These are phyloP conservation scores for Candida nanaspora DNA, from an alignment of 805 yeast species.

Conservation along the genomic window DNA sequence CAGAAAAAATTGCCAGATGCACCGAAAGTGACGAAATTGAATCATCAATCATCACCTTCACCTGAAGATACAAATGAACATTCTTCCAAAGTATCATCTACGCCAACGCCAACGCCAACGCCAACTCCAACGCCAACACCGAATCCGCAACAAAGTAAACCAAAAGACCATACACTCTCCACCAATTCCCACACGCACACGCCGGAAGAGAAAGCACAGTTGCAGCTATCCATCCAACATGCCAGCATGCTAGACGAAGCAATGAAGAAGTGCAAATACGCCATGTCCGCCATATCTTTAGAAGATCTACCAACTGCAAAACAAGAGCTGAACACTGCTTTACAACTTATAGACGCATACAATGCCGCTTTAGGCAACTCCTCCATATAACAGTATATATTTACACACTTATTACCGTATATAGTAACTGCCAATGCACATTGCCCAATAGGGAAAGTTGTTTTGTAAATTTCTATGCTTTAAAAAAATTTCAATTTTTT, in stretches of 20 bases:
- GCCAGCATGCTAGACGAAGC: conserved; percentile 32
- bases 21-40: background rate
- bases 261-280: conserved; percentile 62
- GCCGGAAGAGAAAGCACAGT: conserved; percentile 6
- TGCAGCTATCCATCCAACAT: conserved; percentile 15
- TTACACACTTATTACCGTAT: too few species aligned
- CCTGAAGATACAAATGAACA: background rate
- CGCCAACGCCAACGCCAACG: too few species aligned
- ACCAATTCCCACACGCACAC: background rate
- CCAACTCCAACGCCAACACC: too few species aligned
- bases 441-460: too few species aligned
- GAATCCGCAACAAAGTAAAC: too few species aligned
- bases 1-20: background rate
- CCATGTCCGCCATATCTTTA: conserved; percentile 66
- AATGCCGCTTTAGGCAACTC: too few species aligned
- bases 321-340: conserved; percentile 42
- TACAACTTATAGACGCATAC: conserved; percentile 24
- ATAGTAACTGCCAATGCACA: too few species aligned
- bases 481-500: too few species aligned
- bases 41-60: background rate
- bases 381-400: too few species aligned
- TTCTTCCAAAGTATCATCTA: too few species aligned
- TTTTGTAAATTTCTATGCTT: too few species aligned
- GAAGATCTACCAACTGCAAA: conserved; percentile 65
- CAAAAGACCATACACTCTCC: background rate